A percentile compares a stretch with the other conserved stretches of the same genome.
phyloP scores from a whole-genome alignment of 495 filamentous ascomycete species.

The Cercophora scortea region DNA sequence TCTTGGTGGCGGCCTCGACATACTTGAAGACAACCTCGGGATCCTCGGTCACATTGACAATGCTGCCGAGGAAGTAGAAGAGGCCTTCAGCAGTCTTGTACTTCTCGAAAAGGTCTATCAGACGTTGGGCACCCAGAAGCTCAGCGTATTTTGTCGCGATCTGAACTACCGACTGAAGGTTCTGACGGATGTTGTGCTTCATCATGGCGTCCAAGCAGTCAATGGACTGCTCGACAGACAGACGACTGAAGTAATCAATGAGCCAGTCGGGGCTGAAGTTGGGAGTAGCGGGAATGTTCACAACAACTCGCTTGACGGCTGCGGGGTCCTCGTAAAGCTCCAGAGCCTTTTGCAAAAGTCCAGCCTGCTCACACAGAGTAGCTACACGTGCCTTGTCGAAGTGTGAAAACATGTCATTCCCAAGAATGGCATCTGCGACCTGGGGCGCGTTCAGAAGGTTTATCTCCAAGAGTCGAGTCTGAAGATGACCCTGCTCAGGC shows the following conservation, averaged over 20 bases:
- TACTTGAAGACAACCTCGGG: conserved; percentile 98
- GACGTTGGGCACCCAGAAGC: conserved; percentile 75
- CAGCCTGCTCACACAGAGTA: conserved; percentile 84
- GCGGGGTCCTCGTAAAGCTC: conserved; percentile 89
- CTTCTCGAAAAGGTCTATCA: conserved; percentile 94
- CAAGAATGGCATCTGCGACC: conserved; percentile 93
- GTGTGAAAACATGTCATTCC: conserved; percentile 95
- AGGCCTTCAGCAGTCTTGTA: conserved; percentile 94
- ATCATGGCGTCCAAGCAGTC: conserved; percentile 97
- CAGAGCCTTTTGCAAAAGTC: conserved; percentile 77
- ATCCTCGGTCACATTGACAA: conserved; percentile 95
- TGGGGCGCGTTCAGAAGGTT: conserved; percentile 94
- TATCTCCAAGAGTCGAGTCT: conserved; percentile 96
- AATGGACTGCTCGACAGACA: conserved; percentile 89
- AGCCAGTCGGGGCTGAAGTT: conserved; percentile 86
- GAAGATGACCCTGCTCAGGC: conserved; percentile 85
- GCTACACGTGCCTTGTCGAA: conserved; percentile 87
- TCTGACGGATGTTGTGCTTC: conserved; percentile 90
- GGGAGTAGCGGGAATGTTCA: conserved; percentile 71
- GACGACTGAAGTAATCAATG: conserved; percentile 80
- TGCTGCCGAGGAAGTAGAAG: conserved; percentile 95
- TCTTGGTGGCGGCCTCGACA: conserved; percentile 90
- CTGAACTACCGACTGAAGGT: conserved; percentile 87
- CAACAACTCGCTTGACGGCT: conserved; percentile 79
- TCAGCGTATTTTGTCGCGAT: conserved; percentile 98